Evolutionary conservation across 2,329 filamentous ascomycete species (phyloP).

Genomic region (Chalaropsis thielavioides): DNA sequence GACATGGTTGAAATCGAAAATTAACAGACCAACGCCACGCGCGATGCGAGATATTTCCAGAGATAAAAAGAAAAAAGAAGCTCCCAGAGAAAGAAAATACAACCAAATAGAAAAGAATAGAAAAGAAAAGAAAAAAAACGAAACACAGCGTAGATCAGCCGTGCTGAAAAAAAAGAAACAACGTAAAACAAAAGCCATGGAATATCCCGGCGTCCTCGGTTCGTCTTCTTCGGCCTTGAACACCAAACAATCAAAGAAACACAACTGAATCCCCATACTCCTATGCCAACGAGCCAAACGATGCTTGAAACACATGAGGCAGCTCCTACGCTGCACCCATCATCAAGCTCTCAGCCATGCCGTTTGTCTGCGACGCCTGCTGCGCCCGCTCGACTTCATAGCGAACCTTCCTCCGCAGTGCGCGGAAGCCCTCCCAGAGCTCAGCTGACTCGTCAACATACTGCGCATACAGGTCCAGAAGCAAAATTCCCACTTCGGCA

Average conservation of each 20-base stretch:
- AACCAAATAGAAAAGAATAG: not conserved
- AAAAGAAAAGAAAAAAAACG: not conserved
- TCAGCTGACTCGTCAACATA: conserved; percentile 59
- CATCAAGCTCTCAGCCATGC: conserved; percentile 68
- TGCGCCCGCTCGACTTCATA: conserved; percentile 72
- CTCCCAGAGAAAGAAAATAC: not conserved
- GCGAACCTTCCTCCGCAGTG: conserved; percentile 55
- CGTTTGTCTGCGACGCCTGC: conserved; percentile 63
- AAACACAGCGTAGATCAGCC: not conserved
- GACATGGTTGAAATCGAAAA: not conserved
- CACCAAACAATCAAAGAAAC: not conserved
- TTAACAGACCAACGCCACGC: conserved; percentile 7
- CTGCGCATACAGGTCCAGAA: conserved; percentile 78
- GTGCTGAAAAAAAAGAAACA: not conserved
- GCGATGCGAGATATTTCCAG: conserved; percentile 10
- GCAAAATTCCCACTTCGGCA: conserved; percentile 65
- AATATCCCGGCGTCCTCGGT: not conserved
- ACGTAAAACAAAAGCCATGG: not conserved
- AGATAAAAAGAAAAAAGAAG: conserved; percentile 5
- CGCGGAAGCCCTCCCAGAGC: conserved; percentile 55
- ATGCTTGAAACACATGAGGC: not conserved
- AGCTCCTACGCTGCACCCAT: conserved; percentile 26
- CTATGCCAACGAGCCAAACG: not conserved
- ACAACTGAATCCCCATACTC: not conserved
- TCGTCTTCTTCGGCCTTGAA: not conserved